phyloP scores from a whole-genome alignment of 495 filamentous ascomycete genomes.

The Annulohypoxylon nitens region DNA sequence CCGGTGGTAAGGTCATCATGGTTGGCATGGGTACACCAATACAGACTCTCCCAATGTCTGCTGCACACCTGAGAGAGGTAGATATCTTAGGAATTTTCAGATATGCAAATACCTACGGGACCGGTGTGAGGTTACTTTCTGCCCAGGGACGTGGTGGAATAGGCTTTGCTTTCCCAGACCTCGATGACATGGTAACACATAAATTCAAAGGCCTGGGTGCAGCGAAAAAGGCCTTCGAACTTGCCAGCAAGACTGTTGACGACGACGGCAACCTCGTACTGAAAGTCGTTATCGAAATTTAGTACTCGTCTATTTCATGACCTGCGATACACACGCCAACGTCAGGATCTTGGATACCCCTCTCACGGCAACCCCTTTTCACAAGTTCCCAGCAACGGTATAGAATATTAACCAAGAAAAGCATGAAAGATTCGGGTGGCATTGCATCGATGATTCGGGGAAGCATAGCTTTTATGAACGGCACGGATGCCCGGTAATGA shows the following conservation, averaged over 20 bases:
- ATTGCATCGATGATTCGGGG: constrained; percentile 36
- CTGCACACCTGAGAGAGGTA: constrained; percentile 87
- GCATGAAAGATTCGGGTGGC: constrained; percentile 26
- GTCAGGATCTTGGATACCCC: constrained; percentile 17
- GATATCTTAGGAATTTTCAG: constrained; percentile 94
- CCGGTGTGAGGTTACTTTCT: constrained; percentile 77
- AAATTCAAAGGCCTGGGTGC: constrained; percentile 74
- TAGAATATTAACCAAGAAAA: constrained; percentile 33
- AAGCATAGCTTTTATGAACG: constrained; percentile 34
- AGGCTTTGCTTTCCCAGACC: constrained; percentile 69
- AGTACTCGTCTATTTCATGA: constrained; percentile 17
- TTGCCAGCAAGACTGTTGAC: constrained; percentile 86
- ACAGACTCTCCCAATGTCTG: constrained; percentile 86
- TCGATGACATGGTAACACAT: constrained; percentile 82
- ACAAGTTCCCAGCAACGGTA: constrained; percentile 4
- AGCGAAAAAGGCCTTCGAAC: constrained; percentile 77
- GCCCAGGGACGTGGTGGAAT: constrained; percentile 66
- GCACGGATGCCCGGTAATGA: constrained; percentile 40
- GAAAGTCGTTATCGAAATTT: constrained; percentile 83
- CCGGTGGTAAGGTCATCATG: constrained; percentile 86
- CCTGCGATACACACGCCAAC: neutral
- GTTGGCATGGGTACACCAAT: constrained; percentile 95
- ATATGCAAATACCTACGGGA: constrained; percentile 87
- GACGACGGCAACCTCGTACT: constrained; percentile 81
- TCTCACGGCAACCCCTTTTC: constrained; percentile 22